Base-by-base conservation (phyloP, 306 rosid genomes). In the Quercus cerris region DNA sequence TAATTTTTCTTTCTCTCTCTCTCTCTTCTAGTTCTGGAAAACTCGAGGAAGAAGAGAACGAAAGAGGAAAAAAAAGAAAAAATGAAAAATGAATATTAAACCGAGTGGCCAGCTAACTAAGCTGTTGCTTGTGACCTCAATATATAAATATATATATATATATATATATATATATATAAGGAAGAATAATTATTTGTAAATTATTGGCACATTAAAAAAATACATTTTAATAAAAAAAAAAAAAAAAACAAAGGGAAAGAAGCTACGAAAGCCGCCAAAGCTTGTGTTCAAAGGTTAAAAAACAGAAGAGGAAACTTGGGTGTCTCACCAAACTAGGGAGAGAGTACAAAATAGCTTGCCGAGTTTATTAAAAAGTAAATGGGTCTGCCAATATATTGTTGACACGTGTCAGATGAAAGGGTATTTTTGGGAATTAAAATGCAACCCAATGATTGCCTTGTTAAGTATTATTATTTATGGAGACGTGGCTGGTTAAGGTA, bases 21-120 rank as follows among this genome's bases (percentile, higher is more conserved):
- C 28, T 28, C 30, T 28, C 30, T 28, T 38, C 69, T 74, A 55
- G 73, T 73, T 81, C 69, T 81, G 87, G 84, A 86, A 88, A 81
- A 88, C 79, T 84, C 78, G 82, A 64, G 69, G 88, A 78, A 62
- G 86, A 72, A 78, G 77, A 78, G 79, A 55, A 70, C 76, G 78
- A 62, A 23, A 72, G 84, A 81, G 30, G 33, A 61, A 20, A 76
- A n/a, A 68, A 77, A 62, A 23, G 23, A 23, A 0, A 23, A 63
- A 62, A 83, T 3, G 46, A 41, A 38, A 85, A 86, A 83, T 35
- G 72, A 15, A 61, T 67, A 74, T 63, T 84, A 83, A 92, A 89
- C 80, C 83, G 89, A 87, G 97, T 91, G 91, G 99, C 88, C 91
- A 90, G 96, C 97, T 88, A 93, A 86, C 86, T 67, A 76, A 23